Evolutionary conservation across 371 early-diverging fungal genomes (phyloP).

Genomic region (Cokeromyces recurvatus): DNA sequence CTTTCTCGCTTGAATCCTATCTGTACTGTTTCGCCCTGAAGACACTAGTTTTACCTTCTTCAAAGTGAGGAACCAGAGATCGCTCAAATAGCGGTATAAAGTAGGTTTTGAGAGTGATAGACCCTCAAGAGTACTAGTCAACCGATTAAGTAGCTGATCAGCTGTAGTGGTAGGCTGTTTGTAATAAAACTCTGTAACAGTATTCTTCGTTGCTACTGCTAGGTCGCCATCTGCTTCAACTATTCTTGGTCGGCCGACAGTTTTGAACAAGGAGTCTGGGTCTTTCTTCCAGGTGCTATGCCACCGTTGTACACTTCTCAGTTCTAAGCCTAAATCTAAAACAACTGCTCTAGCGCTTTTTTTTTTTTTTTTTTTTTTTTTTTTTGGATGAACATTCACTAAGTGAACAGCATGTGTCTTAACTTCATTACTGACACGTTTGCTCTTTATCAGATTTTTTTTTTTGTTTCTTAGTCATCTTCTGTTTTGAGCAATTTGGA

Average conservation of each 20-base stretch:
- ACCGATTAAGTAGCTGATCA: slow-evolving; percentile 1
- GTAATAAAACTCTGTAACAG: neutral
- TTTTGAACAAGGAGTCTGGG: slow-evolving; percentile 7
- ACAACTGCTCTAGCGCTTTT: no score
- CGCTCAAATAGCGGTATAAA: slow-evolving; percentile 1
- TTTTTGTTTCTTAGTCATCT: no score
- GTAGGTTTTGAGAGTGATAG: slow-evolving; percentile 1
- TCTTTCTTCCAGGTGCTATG: slow-evolving; percentile 9
- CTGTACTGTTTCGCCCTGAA: neutral
- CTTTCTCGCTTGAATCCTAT: slow-evolving; percentile 4
- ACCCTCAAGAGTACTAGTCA: neutral
- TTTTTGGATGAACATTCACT: no score
- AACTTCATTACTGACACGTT: no score
- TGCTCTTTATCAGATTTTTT: no score
- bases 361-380: no score
- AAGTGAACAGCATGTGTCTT: no score
- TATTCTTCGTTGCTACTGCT: slow-evolving; percentile 1
- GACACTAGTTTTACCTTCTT: neutral
- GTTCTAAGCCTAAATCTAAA: no score
- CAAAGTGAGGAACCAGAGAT: neutral
- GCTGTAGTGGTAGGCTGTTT: slow-evolving; percentile 2
- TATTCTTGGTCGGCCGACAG: slow-evolving; percentile 4
- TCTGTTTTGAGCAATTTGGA: no score
- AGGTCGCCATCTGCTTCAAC: slow-evolving; percentile 1
- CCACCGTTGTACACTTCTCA: no score